Base-by-base conservation (phyloP, 306 rosid genomes). In the Cucurbita ficifolia region DNA sequence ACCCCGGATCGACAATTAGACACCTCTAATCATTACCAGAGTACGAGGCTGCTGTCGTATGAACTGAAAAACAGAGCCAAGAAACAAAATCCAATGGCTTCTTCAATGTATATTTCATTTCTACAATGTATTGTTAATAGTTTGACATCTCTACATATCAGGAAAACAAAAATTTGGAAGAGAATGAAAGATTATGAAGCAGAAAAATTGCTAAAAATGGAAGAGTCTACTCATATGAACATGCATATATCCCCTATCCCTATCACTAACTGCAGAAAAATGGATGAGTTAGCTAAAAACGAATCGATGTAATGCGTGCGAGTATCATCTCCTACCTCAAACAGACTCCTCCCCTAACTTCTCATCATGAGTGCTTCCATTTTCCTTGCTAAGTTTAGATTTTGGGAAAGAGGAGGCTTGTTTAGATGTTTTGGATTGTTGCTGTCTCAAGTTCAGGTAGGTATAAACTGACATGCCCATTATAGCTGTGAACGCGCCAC, bases 401-500 rank as follows among this genome's bases (percentile, higher is more conserved):
- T 87, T 87, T 0, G 94, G 87, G 35, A 84, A 78, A 16, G 76
- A 52, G n/a, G 91, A 86, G 51, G 86, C 79, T 76, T 85, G 98
- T 76, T 92, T 74, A 54, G 86, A 74, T 19, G 79, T 42, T 81
- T 82, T 93, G 83, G 67, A 78, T 35, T 88, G 40, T 35, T 88
- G 90, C 67, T 76, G 87, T 80, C 71, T 86, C 77, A 90, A 63
- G 70, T 87, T 90, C 73, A 90, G 97, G 86, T 84, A 89, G n/a
- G 98, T 87, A 83, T 90, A 94, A 54, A 85, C 10, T 36, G 98
- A 86, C 89, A 84, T 94, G 57, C 98, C 98, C 0, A 79, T 87
- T 18, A 94, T 94, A 14, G 98, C 98, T 43, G 92, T 80, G 55
- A 87, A 87, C 35, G 98, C 98, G 11, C 98, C 98, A 3, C 75